Evolutionary conservation across 2,329 filamentous ascomycete species (phyloP).

Genomic region (Phialemonium atrogriseum): DNA sequence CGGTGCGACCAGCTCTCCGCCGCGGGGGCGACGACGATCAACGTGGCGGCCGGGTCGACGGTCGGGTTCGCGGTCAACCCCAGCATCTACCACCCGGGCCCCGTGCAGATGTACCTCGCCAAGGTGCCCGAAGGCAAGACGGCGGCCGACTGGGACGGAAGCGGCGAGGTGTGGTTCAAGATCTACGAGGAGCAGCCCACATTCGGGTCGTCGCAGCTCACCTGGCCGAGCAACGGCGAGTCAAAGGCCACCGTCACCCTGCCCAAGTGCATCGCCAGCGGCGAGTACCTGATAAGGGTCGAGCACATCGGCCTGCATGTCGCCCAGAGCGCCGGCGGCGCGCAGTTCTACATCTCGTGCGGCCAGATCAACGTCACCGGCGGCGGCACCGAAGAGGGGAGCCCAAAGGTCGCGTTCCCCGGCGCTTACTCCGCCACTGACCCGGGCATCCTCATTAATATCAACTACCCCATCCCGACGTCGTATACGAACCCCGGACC

Average conservation of each 20-base stretch:
- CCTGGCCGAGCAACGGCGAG: conserved; percentile 7
- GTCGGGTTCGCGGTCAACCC: conserved; percentile 29
- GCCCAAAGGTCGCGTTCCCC: conserved; percentile 19
- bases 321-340: conserved; percentile 20
- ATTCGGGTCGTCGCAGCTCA: conserved; percentile 10
- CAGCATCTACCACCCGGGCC: conserved; percentile 28
- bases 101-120: conserved; percentile 27
- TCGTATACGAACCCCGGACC: conserved; percentile 1
- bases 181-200: conserved; percentile 23
- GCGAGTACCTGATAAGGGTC: conserved; percentile 26
- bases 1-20: conserved; percentile 18
- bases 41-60: conserved; percentile 27
- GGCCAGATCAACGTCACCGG: conserved; percentile 21
- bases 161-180: conserved; percentile 28
- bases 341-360: conserved; percentile 24
- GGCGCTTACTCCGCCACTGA: conserved; percentile 21
- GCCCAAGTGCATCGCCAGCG: conserved; percentile 21
- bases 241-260: conserved; percentile 21
- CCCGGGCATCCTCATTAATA: conserved; percentile 11
- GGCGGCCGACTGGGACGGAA: conserved; percentile 22
- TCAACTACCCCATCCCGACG: conserved; percentile 4
- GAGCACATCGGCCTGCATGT: conserved; percentile 26
- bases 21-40: conserved; percentile 19
- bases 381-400: conserved; percentile 18
- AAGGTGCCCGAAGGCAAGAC: conserved; percentile 24